Evolutionary conservation across 2,329 filamentous ascomycete genomes (phyloP).

Genomic region (Alternaria angustiovoidea): DNA sequence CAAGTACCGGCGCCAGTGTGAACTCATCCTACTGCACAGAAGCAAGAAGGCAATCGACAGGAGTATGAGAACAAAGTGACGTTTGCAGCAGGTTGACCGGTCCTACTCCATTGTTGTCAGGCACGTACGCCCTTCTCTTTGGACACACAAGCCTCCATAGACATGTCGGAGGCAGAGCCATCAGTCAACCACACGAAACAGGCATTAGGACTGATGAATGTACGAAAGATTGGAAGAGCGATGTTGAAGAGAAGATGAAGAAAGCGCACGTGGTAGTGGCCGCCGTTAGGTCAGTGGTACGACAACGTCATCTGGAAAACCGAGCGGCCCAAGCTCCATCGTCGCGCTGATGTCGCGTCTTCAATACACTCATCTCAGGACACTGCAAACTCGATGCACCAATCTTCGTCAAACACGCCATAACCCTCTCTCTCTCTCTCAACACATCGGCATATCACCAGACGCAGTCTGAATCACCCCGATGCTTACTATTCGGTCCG

Average conservation of each 20-base stretch:
- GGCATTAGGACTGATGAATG: background rate
- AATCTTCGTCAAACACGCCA: background rate
- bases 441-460: slow-evolving; percentile 1
- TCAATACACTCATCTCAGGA: background rate
- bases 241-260: background rate
- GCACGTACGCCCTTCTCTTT: background rate
- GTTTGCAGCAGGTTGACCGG: background rate
- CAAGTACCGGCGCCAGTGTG: background rate
- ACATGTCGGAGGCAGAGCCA: background rate
- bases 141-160: background rate
- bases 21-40: background rate
- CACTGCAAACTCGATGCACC: background rate
- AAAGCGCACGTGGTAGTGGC: background rate
- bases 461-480: background rate
- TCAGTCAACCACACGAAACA: background rate
- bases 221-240: background rate
- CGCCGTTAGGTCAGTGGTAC: slow-evolving; percentile 7
- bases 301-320: slow-evolving; percentile 4
- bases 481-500: background rate
- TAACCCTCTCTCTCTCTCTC: background rate
- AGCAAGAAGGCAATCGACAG: background rate
- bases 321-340: background rate
- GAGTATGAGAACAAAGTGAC: background rate
- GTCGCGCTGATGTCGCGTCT: background rate
- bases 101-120: too few species aligned